Conservation (phyloP, 176 grass and related monocot genomes). For the Melocanna baccifera region DNA sequence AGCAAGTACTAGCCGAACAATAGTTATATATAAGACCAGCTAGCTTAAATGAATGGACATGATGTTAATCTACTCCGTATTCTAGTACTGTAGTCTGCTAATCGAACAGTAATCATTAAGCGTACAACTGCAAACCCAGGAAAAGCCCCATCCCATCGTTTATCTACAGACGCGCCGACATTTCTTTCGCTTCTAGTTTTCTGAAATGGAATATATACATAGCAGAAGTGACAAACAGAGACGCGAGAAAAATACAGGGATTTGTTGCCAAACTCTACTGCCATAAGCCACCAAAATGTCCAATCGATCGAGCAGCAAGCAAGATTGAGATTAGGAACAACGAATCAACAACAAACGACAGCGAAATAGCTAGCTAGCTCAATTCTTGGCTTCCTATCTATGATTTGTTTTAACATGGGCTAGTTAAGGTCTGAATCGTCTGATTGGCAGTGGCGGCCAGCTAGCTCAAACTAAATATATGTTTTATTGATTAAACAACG, state of each 20-base stretch:
- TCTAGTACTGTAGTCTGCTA: neutral
- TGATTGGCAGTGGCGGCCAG: constrained; percentile 30
- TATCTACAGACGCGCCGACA: neutral
- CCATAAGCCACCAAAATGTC: neutral
- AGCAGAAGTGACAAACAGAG: neutral
- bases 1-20: neutral
- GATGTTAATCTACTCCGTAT: neutral
- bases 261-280: neutral
- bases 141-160: neutral
- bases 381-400: neutral
- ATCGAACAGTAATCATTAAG: neutral
- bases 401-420: neutral
- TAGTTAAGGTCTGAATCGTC: constrained; percentile 16
- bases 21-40: neutral
- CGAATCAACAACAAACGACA: neutral
- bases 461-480: neutral
- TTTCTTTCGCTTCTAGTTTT: neutral
- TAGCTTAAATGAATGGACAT: neutral
- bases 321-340: neutral
- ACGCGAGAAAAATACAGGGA: neutral
- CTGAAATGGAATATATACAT: neutral
- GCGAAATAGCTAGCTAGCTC: constrained; percentile 18
- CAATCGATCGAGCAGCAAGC: constrained; percentile 4
- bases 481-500: neutral
- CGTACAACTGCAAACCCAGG: neutral